phyloP scores from a whole-genome alignment of 352 stramenopile genomes.

The Pythium pyrilobum region DNA sequence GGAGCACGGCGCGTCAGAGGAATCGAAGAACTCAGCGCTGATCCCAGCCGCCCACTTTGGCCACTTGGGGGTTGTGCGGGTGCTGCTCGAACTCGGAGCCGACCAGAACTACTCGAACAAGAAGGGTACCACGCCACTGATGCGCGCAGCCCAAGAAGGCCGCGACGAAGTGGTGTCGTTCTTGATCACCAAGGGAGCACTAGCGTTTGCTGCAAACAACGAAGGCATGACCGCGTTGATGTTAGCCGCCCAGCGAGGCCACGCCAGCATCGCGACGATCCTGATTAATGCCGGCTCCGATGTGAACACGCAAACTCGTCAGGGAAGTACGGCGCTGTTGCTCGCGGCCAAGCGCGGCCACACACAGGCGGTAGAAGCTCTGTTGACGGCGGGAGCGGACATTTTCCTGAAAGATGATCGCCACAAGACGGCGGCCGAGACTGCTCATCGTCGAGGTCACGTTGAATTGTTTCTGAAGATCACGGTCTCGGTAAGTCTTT shows the following conservation, averaged over 20 bases:
- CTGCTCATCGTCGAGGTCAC: conserved; percentile 70
- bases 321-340: conserved; percentile 82
- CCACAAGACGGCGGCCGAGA: conserved; percentile 82
- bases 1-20: conserved; percentile 55
- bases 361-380: conserved; percentile 64
- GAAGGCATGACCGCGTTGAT: conserved; percentile 88
- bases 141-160: conserved; percentile 83
- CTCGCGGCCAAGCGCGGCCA: conserved; percentile 80
- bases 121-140: conserved; percentile 83
- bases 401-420: conserved; percentile 87
- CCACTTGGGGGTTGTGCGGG: conserved; percentile 62
- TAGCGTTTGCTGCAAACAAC: conserved; percentile 77
- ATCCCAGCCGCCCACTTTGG: conserved; percentile 84
- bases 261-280: conserved; percentile 75
- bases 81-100: conserved; percentile 63
- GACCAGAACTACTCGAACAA: conserved; percentile 84
- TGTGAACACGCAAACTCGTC: conserved; percentile 85
- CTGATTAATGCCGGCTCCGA: conserved; percentile 78
- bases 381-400: conserved; percentile 76
- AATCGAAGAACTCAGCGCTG: conserved; percentile 83
- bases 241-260: conserved; percentile 76
- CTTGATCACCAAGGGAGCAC: conserved; percentile 59
- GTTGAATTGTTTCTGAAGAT: conserved; percentile 85
- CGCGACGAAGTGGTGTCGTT: conserved; percentile 72
- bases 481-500: conserved; percentile 48